These are phyloP conservation scores for Neofusicoccum sp. DNA, from an alignment of 2,329 filamentous ascomycete genomes.

Conservation along the genomic window DNA sequence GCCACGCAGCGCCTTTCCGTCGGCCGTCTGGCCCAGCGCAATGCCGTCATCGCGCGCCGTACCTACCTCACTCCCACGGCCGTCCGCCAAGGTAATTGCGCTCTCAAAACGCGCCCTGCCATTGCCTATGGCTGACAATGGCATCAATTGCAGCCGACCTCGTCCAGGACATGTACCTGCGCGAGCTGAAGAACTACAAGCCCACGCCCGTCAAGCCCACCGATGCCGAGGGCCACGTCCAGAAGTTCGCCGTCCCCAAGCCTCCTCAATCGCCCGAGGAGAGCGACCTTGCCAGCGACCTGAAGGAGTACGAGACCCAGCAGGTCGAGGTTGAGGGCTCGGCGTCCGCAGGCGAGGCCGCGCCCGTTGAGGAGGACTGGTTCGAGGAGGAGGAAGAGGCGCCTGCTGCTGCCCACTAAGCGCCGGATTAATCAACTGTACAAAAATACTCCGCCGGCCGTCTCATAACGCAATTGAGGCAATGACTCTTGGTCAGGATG, in stretches of 20 bases:
- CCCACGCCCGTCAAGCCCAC: constrained; percentile 74
- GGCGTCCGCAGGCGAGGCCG: constrained; percentile 59
- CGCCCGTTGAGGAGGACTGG: constrained; percentile 69
- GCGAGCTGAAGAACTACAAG: constrained; percentile 96
- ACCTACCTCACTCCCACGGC: constrained; percentile 63
- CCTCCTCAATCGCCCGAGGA: constrained; percentile 89
- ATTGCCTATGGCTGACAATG: constrained; percentile 21
- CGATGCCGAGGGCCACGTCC: constrained; percentile 87
- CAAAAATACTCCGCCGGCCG: constrained; percentile 4
- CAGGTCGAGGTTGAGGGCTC: constrained; percentile 92
- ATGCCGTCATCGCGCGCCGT: constrained; percentile 56
- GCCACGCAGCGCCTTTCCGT: constrained; percentile 57
- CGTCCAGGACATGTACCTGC: constrained; percentile 96
- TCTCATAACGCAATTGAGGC: constrained; percentile 16
- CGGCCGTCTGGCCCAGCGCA: constrained; percentile 59
- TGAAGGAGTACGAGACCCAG: constrained; percentile 93
- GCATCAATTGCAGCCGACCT: constrained; percentile 71
- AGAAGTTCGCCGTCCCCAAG: constrained; percentile 78
- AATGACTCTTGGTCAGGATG: background rate
- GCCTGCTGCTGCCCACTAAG: constrained; percentile 38
- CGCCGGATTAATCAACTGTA: constrained; percentile 9
- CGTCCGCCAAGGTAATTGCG: constrained; percentile 58
- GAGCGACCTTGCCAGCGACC: constrained; percentile 82
- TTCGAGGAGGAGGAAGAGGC: constrained; percentile 69
- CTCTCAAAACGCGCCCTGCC: background rate